Evolutionary conservation across 345 rosid genomes (phyloP), one percentile per base, ranked within the genome.

Genomic region (Syzygium grande): DNA sequence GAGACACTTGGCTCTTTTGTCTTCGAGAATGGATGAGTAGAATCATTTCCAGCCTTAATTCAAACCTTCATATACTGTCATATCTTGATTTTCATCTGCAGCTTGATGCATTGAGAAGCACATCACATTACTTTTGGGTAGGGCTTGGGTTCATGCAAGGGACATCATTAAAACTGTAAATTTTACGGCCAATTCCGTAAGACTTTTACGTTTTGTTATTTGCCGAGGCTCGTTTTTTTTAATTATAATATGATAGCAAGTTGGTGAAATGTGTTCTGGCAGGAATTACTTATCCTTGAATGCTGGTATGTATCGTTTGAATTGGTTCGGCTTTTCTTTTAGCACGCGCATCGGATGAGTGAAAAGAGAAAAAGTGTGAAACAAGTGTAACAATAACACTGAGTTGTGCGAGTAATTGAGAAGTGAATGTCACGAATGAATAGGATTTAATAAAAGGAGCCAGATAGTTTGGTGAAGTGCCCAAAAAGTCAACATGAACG

Each of bases 1-100:
- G 86, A 90, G 90, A 56, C 85, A 88, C 89, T 54, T 89, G 89
- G 65, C 29, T 15, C 80, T 73, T 2, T 73, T 34, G 25, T 73
- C 80, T 73, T 34, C 46, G 11, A 73, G 85, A 84, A 46, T 84
- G 85, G 85, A 84, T 25, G 11, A 84, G 21, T 29, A 84, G 85
- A 49, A 4, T 84, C 85, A 49, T 38, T 51, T 84, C 85, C 52
- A 52, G 0, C 55, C 15, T 7, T 84, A 8, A 52, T 7, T 84
- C 15, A 52, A 29, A 52, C 43, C 46, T 55, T 38, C 52, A 16
- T 22, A 2, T 29, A 29, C 25, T 1, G 25, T 73, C 49, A 73
- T 73, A 73, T 73, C 49, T 19, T 73, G 80, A 19, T 65, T 68
- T 68, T 34, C 80, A 34, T 68, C 1, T 73, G 80, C 25, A 34